These are phyloP conservation scores for barley (Hordeum vulgare) DNA, from an alignment of 176 grass and related monocot species.

Conservation along the genomic window MorexV3_pseudomolecules_assembly NC_058521.1:478820092-478820591, in stretches of 20 bases:
- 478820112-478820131: background rate
- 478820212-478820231: background rate
- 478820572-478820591: slow-evolving; percentile 40
- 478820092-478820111: background rate
- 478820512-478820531: background rate
- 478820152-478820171: background rate
- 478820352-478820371: background rate
- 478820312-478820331: background rate
- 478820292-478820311: background rate
- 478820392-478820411: no score
- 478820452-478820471: background rate
- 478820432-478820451: background rate
- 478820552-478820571: slow-evolving; percentile 8
- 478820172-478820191: background rate
- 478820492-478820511: slow-evolving; percentile 16
- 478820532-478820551: background rate
- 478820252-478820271: background rate
- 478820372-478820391: background rate
- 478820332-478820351: background rate
- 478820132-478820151: background rate
- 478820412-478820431: background rate
- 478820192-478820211: background rate
- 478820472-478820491: background rate
- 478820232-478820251: background rate
- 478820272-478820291: background rate